phyloP scores from a whole-genome alignment of 2,329 filamentous ascomycete species.

The Arthrobotrys pseudoclavata region DNA sequence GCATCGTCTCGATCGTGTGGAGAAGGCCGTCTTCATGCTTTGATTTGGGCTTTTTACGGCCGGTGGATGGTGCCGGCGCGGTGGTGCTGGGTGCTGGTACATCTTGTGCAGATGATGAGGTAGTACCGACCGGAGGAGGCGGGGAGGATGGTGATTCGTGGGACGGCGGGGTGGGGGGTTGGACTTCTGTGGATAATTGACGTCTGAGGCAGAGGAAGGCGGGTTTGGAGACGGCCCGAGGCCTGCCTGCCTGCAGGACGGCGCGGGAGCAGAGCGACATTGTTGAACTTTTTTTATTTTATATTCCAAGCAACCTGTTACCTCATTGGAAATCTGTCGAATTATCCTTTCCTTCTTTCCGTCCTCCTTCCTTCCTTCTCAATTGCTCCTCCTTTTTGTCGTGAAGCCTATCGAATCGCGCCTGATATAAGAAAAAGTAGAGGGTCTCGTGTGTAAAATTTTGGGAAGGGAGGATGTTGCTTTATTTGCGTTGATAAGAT shows the following conservation, averaged over 20 bases:
- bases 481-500: conserved; percentile 53
- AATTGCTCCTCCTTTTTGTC: neutral
- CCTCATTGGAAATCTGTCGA: neutral
- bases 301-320: neutral
- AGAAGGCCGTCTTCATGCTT: conserved; percentile 40
- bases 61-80: neutral
- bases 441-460: conserved; percentile 18
- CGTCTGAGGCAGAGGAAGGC: conserved; percentile 43
- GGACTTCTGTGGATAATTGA: conserved; percentile 53
- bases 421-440: neutral
- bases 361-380: neutral
- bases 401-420: conserved; percentile 7
- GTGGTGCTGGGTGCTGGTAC: conserved; percentile 71
- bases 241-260: conserved; percentile 41
- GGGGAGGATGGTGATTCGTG: conserved; percentile 48
- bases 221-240: conserved; percentile 42
- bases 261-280: conserved; percentile 54
- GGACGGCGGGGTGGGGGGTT: conserved; percentile 34
- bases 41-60: conserved; percentile 24
- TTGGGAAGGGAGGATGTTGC: conserved; percentile 42
- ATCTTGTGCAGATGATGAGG: neutral
- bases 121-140: conserved; percentile 31
- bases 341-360: neutral
- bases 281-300: neutral
- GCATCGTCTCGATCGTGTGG: conserved; percentile 79